Base-by-base conservation (phyloP, 805 yeast genomes). In the Debaryomyces maramus region DNA sequence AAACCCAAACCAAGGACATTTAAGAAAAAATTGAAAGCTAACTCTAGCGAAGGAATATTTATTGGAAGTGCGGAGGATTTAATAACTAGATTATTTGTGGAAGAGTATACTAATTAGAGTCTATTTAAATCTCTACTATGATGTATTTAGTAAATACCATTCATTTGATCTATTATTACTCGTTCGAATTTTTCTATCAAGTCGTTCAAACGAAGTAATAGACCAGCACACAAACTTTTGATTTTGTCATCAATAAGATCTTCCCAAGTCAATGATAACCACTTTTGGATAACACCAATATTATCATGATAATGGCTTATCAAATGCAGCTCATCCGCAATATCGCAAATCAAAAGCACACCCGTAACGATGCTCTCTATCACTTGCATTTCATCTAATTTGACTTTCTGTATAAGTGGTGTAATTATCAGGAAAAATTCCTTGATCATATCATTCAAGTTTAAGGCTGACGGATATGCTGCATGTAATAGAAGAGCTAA, bases 401-500 rank as follows among this genome's bases (percentile, higher is more conserved):
- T 38, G 2, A 56, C 41, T 16, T 34, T 43, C 20, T 44, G 48
- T n/a, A 50, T 37, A 1, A 63, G 27, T 0, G 65, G 61, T 1
- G 44, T 46, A 5, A 55, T 45, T n/a, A 78, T 53, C 0, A 57
- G 47, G 5, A 83, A 45, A 39, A 73, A 58, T 45, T 83, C 89
- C 2, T 61, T 53, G 1, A 77, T 65, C 87, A 85, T 82, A 26
- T 77, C 85, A 1, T 62, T 55, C 17, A 80, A 52, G 32, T 77
- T 73, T 1, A 61, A 46, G 0, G 78, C 61, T 2, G 78, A 62
- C 1, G 88, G 88, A 44, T 77, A 74, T 0, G 85, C 79, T 36
- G 80, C 64, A 38, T 77, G 78, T 15, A 82, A 55, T 2, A 85
- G 49, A n/a, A 84, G 51, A 0, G 79, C 70, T 39, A 85, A 52